phyloP scores from a whole-genome alignment of 1,139 yeast genomes.

The Candida anutae region DNA sequence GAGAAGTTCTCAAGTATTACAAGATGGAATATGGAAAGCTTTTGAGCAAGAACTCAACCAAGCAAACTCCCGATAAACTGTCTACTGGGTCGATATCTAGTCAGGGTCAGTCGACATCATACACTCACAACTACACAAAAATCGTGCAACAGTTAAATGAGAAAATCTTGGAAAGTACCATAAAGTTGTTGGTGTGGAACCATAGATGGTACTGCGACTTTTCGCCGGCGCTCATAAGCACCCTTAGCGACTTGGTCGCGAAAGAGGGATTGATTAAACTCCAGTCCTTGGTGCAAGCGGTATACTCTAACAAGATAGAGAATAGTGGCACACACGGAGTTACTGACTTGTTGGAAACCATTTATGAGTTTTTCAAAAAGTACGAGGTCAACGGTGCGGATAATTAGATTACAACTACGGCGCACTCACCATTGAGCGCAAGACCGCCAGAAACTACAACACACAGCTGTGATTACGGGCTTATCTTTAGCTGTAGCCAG shows the following conservation, averaged over 20 bases:
- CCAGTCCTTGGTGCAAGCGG: conserved; percentile 67
- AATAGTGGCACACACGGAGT: conserved; percentile 48
- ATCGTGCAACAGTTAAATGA: conserved; percentile 46
- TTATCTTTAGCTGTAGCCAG: too few species aligned
- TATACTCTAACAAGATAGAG: conserved; percentile 37
- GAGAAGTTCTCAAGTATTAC: conserved; percentile 66
- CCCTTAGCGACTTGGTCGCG: conserved; percentile 54
- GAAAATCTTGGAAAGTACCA: conserved; percentile 60
- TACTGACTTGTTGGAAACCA: conserved; percentile 49
- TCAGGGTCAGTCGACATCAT: conserved; percentile 6
- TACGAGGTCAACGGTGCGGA: conserved; percentile 39
- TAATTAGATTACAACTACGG: conserved; percentile 16
- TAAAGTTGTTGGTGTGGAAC: conserved; percentile 84
- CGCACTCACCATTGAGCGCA: too few species aligned
- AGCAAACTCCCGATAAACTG: conserved; percentile 7
- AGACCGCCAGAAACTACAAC: too few species aligned
- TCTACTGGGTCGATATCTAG: conserved; percentile 4
- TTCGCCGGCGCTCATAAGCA: conserved; percentile 54
- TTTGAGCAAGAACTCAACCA: conserved; percentile 21
- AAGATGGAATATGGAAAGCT: conserved; percentile 37
- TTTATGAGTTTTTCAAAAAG: conserved; percentile 40
- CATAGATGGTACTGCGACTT: conserved; percentile 96
- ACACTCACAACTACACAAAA: conserved; percentile 30
- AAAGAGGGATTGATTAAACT: conserved; percentile 76
- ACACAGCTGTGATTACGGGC: too few species aligned